These are phyloP conservation scores for Pythium volutum DNA, from an alignment of 352 stramenopile species.

Conservation along the genomic window DNA sequence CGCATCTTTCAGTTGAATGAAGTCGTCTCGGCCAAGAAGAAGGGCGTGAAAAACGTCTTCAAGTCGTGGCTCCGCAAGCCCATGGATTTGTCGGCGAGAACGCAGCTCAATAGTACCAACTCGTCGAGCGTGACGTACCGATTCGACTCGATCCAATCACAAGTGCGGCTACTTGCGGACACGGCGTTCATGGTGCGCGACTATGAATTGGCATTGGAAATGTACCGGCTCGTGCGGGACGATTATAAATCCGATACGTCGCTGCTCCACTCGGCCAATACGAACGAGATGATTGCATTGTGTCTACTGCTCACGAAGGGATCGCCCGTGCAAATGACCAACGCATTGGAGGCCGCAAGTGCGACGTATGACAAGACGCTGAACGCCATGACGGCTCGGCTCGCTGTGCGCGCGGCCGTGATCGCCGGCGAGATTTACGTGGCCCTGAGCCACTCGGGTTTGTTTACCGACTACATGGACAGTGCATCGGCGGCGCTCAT, in stretches of 20 bases:
- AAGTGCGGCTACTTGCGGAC: conserved; percentile 87
- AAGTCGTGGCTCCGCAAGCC: conserved; percentile 91
- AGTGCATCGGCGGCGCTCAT: conserved; percentile 79
- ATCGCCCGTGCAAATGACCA: conserved; percentile 81
- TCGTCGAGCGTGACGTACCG: conserved; percentile 49
- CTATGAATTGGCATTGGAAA: conserved; percentile 87
- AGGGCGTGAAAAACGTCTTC: conserved; percentile 91
- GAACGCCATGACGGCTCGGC: conserved; percentile 39
- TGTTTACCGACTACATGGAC: conserved; percentile 89
- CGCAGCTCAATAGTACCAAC: conserved; percentile 15
- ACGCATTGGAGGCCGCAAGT: conserved; percentile 68
- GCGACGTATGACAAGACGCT: conserved; percentile 62
- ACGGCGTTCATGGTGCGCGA: conserved; percentile 89
- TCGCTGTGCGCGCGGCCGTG: conserved; percentile 63
- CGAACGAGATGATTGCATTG: conserved; percentile 88
- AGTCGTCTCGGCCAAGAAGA: conserved; percentile 87
- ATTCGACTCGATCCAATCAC: conserved; percentile 85
- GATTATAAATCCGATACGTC: conserved; percentile 91
- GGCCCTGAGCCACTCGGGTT: conserved; percentile 60
- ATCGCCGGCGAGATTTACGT: conserved; percentile 83
- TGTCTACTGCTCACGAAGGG: conserved; percentile 77
- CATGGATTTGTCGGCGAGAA: conserved; percentile 53
- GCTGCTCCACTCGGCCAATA: conserved; percentile 73
- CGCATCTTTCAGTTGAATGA: conserved; percentile 87
- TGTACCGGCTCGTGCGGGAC: conserved; percentile 89